These are phyloP conservation scores for Trichoderma gracile DNA, from an alignment of 2,329 filamentous ascomycete species.

Conservation along the genomic window DNA sequence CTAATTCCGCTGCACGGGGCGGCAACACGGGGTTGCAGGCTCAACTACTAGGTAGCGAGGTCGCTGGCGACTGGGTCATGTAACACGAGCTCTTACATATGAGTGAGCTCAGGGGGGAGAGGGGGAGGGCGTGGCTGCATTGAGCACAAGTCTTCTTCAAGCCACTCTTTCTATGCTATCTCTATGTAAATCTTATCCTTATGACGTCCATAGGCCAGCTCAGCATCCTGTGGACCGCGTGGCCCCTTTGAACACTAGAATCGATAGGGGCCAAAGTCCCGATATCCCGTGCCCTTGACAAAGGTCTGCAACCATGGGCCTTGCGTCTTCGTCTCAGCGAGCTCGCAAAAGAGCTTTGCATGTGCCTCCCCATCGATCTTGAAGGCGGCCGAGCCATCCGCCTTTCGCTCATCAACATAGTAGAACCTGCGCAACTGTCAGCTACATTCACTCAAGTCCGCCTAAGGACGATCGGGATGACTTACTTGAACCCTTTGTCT, in stretches of 20 bases:
- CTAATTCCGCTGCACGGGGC: too few species aligned
- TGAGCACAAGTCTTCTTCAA: too few species aligned
- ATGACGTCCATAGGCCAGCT: too few species aligned
- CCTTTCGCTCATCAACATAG: constrained; percentile 15
- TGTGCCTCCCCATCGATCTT: constrained; percentile 18
- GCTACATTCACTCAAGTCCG: not conserved
- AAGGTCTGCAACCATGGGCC: constrained; percentile 14
- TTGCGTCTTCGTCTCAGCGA: not conserved
- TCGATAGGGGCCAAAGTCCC: constrained; percentile 3
- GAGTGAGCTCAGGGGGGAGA: too few species aligned
- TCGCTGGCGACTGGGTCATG: too few species aligned
- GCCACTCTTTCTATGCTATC: too few species aligned
- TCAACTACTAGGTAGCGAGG: too few species aligned
- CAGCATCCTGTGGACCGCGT: not conserved
- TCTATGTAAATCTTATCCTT: too few species aligned
- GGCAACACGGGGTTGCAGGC: too few species aligned
- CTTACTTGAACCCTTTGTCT: constrained; percentile 5
- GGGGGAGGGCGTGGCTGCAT: too few species aligned
- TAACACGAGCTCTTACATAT: too few species aligned
- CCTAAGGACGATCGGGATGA: not conserved
- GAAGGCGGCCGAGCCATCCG: constrained; percentile 12
- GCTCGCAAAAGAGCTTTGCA: constrained; percentile 11
- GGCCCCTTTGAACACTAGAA: not conserved
- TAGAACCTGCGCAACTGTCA: constrained; percentile 6
- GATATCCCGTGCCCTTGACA: constrained; percentile 7